Conservation (phyloP, 441 rosid genomes). For the Rhodomyrtus psidioides region DNA sequence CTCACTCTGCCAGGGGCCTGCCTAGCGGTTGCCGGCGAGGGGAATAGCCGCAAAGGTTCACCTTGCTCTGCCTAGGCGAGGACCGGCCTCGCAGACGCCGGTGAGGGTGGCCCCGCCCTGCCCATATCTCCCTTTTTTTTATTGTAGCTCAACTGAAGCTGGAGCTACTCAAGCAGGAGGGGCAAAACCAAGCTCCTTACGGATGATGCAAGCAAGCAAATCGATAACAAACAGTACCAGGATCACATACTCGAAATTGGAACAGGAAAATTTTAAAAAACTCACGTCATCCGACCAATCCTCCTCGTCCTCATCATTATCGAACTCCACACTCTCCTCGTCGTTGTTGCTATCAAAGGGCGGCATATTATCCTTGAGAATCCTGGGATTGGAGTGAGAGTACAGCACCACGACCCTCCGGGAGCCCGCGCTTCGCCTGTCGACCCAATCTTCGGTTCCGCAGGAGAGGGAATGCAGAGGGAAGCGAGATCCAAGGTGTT, state of each 20-base stretch:
- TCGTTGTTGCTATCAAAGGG: conserved; percentile 31
- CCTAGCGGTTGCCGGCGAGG: no score
- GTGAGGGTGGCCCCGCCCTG: no score
- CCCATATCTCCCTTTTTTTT: no score
- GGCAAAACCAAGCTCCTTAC: not conserved
- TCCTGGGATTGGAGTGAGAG: conserved; percentile 69
- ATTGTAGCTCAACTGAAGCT: not conserved
- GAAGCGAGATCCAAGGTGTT: not conserved
- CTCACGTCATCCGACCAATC: conserved; percentile 45
- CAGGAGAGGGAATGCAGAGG: not conserved
- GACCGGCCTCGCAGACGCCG: no score
- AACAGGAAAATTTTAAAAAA: not conserved
- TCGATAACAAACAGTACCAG: not conserved
- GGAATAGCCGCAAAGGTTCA: no score
- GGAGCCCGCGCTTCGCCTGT: not conserved
- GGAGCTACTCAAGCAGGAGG: not conserved
- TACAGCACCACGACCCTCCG: conserved; percentile 32
- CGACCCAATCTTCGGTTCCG: not conserved
- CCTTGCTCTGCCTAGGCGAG: no score
- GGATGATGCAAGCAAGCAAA: not conserved
- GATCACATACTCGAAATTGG: not conserved
- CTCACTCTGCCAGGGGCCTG: no score
- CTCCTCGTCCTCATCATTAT: conserved; percentile 26
- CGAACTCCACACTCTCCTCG: conserved; percentile 29
- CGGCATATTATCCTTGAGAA: conserved; percentile 57